Base-by-base conservation (phyloP, 371 early-diverging fungal species). In the Rhizomucor miehei region DNA sequence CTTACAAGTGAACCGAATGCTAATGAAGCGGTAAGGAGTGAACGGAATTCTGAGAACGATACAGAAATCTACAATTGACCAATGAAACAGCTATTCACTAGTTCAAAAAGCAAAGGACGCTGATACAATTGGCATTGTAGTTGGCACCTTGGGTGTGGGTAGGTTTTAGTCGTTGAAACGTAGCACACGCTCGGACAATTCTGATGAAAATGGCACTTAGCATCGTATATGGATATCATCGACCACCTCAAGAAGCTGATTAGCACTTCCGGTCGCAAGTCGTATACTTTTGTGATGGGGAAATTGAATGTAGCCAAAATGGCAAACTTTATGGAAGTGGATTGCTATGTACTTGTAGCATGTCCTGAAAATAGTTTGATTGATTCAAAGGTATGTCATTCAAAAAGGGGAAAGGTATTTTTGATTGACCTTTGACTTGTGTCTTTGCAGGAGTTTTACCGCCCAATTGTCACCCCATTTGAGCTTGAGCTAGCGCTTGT, bases 111-210 rank as follows among this genome's bases (percentile, higher is more conserved):
- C 95, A n/a, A 87, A 86, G 56, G 95, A 97, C 69, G 91, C 96
- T 1, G 82, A 89, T 48, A 87, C 93, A 9, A 82, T 98, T 64
- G 98, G 97, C 21, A 92, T 98, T 34, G 93, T 96, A 10, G 92
- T 94, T n/a, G 98, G 98, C 20, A 96, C 98, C 0, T 73, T 95
- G 24, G 96, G 93, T 29, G 93, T 94, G 21, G 87, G 92, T 92
- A 80, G 71, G 81, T 66, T 21, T 37, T 17, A 13, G 23, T 8
- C 23, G 23, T 11, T 20, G 44, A 12, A 44, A 29, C 29, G 8
- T 29, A 5, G 29, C 29, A 29, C 29, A 29, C 8, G 29, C n/a
- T 29, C 29, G 29, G 29, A 29, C 8, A 8, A 5, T 29, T 29
- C 29, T 29, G 8, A 29, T 29, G 5, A 8, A 29, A 29, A 5